Base-by-base conservation (phyloP, 2,329 filamentous ascomycete genomes). In the Colletotrichum karsti region DNA sequence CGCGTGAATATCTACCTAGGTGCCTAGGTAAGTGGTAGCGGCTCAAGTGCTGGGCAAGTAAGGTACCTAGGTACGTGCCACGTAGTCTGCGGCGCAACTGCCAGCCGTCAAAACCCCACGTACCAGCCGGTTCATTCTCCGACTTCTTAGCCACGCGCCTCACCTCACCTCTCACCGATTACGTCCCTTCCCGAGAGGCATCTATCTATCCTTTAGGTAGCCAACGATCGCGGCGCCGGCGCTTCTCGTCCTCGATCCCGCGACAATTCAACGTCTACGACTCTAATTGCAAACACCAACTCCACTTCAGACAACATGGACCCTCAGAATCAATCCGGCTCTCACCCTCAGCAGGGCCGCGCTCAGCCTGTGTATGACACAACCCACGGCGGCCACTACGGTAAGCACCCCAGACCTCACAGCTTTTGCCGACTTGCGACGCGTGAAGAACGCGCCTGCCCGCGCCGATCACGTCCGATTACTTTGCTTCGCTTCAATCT, bases 381-480 rank as follows among this genome's bases (percentile, higher is more conserved):
- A 56, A 86, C 83, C 73, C 90, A 92, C 76, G 92, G 91, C 69
- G 92, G 92, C 59, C 92, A 94, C 79, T 94, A 94, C 83, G 92
- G 92, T 93, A 82, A 81, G 86, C 13, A 37, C 35, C n/a, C 20
- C 6, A 39, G 33, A 35, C 33, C 33, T 35, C 9, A 79, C 70
- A 70, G 67, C 12, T 42, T 60, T 46, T 42, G 20, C 13, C 12
- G 24, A 10, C 15, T 51, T 20, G 28, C 9, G 33, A 50, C 60
- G 70, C 73, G 70, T 72, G 7, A 60, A 37, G 15, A 20, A 12
- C 44, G 10, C 20, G 33, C 24, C 39, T 24, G 60, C 54, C 13
- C 18, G 41, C 53, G 50, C n/a, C 22, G 55, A 30, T 8, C 15
- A 44, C 69, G 63, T 63, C 70, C 70, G 69, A 65, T 54, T 63